A percentile compares a stretch with the other conserved stretches of the same genome.
Evolutionary conservation across 2,329 filamentous ascomycete species (phyloP).

Genomic region (Claviceps sp.): DNA sequence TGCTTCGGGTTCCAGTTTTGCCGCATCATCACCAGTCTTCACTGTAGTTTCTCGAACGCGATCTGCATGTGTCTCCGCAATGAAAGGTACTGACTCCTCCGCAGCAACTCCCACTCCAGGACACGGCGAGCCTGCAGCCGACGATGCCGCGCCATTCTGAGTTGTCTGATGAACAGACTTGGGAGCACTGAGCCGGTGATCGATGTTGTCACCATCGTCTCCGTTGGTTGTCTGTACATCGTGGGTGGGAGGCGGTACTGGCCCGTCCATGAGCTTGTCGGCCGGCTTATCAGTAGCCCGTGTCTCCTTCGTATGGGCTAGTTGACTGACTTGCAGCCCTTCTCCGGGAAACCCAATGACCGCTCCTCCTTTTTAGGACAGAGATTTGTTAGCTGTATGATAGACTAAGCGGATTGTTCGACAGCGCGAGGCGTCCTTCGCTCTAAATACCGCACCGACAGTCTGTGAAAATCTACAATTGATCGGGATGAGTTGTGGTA

Average conservation of each 20-base stretch:
- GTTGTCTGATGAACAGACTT: slow-evolving; percentile 25
- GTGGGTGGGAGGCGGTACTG: neutral
- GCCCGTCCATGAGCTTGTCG: slow-evolving; percentile 8
- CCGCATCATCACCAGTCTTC: slow-evolving; percentile 13
- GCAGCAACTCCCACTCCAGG: slow-evolving; percentile 20
- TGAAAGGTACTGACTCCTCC: slow-evolving; percentile 11
- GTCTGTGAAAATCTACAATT: neutral
- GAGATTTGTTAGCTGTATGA: too few relatives aligned
- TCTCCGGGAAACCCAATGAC: slow-evolving; percentile 9
- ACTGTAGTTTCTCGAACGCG: slow-evolving; percentile 14
- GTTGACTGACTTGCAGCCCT: slow-evolving; percentile 12
- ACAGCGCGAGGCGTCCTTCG: neutral
- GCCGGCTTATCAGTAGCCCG: slow-evolving; percentile 6
- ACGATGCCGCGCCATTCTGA: slow-evolving; percentile 17
- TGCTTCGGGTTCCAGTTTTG: slow-evolving; percentile 10
- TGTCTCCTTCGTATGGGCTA: neutral
- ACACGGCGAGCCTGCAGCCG: slow-evolving; percentile 21
- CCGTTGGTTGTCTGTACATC: slow-evolving; percentile 9
- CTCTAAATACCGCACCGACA: neutral
- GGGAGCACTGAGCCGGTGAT: slow-evolving; percentile 11
- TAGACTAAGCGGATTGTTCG: too few relatives aligned
- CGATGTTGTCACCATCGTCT: slow-evolving; percentile 7
- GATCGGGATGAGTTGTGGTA: neutral
- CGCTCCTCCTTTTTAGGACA: too few relatives aligned
- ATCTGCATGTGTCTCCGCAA: slow-evolving; percentile 10